Conservation (phyloP, 176 grass and related monocot genomes). For the Raddia guianensis region DNA sequence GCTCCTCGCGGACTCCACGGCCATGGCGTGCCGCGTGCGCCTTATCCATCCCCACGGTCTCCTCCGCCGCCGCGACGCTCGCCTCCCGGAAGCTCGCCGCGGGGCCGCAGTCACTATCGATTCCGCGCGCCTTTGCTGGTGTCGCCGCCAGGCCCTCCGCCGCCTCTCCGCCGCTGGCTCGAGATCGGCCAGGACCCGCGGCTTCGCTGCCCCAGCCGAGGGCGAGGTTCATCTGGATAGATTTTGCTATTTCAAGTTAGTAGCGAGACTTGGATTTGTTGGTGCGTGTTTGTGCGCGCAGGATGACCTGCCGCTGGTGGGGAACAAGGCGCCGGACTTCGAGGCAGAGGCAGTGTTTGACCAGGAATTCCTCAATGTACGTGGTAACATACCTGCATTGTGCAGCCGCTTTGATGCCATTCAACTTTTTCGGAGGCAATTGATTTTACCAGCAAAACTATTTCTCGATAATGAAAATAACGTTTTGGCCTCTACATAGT, state of each 20-base stretch:
- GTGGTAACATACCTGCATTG: neutral
- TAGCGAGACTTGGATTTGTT: neutral
- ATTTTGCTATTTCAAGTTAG: neutral
- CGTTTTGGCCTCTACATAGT: no score
- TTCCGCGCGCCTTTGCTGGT: slow-evolving; percentile 28
- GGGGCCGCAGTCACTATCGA: slow-evolving; percentile 6
- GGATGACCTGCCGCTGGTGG: slow-evolving; percentile 65
- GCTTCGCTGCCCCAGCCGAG: slow-evolving; percentile 43
- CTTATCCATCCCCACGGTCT: slow-evolving; percentile 42
- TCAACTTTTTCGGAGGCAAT: neutral
- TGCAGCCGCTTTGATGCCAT: neutral
- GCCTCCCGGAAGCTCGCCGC: slow-evolving; percentile 31
- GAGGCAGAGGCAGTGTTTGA: slow-evolving; percentile 80
- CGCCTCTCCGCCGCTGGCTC: slow-evolving; percentile 4
- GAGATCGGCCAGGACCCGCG: slow-evolving; percentile 41
- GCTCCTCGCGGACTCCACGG: neutral
- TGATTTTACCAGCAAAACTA: neutral
- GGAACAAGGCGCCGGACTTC: slow-evolving; percentile 76
- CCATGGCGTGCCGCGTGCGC: slow-evolving; percentile 53
- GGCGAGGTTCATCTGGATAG: slow-evolving; percentile 25
- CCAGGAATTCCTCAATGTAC: slow-evolving; percentile 76
- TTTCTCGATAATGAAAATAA: no score
- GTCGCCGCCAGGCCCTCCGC: neutral
- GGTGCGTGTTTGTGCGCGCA: slow-evolving; percentile 26
- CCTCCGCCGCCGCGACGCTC: slow-evolving; percentile 22